phyloP scores from a whole-genome alignment of 2,329 filamentous ascomycete genomes.

The Epichloe sibirici region DNA sequence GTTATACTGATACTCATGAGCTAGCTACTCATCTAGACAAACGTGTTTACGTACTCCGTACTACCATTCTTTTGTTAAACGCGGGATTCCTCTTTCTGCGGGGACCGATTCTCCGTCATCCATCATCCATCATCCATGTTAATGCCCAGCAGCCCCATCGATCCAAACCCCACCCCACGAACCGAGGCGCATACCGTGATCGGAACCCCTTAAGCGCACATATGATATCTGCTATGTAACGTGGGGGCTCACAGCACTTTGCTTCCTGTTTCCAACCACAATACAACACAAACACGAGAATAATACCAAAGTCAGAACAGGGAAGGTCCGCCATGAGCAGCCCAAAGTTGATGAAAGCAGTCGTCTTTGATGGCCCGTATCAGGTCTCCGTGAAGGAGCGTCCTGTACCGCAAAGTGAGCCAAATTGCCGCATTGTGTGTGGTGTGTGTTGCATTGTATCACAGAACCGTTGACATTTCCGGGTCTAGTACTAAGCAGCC shows the following conservation, averaged over 20 bases:
- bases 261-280: background rate
- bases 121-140: too few relatives aligned
- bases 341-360: slow-evolving; percentile 63
- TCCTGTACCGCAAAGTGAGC: slow-evolving; percentile 53
- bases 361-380: slow-evolving; percentile 71
- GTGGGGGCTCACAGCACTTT: background rate
- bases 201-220: background rate
- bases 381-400: slow-evolving; percentile 68
- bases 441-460: background rate
- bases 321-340: slow-evolving; percentile 18
- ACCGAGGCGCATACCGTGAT: background rate
- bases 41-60: too few relatives aligned
- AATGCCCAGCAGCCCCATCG: background rate
- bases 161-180: slow-evolving; percentile 8
- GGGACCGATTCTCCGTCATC: too few relatives aligned
- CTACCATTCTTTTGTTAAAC: too few relatives aligned
- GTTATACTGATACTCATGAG: too few relatives aligned
- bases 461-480: background rate
- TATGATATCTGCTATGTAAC: background rate
- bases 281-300: background rate
- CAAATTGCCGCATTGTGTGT: background rate
- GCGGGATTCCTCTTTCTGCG: too few relatives aligned
- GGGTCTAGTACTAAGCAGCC: slow-evolving; percentile 46
- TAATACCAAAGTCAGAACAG: too few relatives aligned
- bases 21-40: too few relatives aligned